A percentile compares a stretch with the other conserved stretches of the same genome.
phyloP scores from a whole-genome alignment of 2,329 filamentous ascomycete species.

The Elsinoe ampelina region DNA sequence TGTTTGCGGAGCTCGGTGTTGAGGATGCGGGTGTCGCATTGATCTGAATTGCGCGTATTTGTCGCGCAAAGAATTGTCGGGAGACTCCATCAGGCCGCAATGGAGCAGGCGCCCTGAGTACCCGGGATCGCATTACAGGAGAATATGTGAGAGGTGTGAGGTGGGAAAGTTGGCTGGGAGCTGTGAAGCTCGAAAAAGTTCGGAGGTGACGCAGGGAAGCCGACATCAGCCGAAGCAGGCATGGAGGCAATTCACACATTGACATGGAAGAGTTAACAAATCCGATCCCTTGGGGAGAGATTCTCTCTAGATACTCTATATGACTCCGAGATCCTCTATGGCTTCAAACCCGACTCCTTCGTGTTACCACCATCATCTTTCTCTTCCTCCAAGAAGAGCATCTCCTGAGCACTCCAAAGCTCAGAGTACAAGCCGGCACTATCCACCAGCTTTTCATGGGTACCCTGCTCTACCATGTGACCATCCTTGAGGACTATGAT shows the following conservation, averaged over 20 bases:
- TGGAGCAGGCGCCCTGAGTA: not conserved
- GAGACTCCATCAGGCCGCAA: not conserved
- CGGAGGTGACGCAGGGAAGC: not conserved
- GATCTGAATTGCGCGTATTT: constrained; percentile 36
- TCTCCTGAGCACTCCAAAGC: constrained; percentile 60
- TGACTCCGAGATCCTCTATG: not conserved
- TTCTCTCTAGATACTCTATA: not conserved
- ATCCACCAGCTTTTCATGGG: constrained; percentile 75
- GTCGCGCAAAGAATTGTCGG: not conserved
- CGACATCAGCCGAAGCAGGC: not conserved
- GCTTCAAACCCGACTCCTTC: not conserved
- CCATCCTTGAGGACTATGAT: constrained; percentile 87
- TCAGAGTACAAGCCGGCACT: constrained; percentile 73
- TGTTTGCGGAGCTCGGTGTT: constrained; percentile 23
- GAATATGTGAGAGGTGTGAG: not conserved
- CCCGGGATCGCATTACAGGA: not conserved
- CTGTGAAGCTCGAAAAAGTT: not conserved
- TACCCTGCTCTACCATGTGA: constrained; percentile 77
- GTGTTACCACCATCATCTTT: not conserved
- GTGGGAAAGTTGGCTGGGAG: not conserved
- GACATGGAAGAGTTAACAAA: too few species aligned
- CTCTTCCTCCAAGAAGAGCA: constrained; percentile 26
- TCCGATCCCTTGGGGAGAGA: too few species aligned
- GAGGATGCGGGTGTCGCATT: constrained; percentile 35
- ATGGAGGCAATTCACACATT: not conserved